Conservation (phyloP, 1,284 basidiomycete species). For the Puccinia horiana region DNA sequence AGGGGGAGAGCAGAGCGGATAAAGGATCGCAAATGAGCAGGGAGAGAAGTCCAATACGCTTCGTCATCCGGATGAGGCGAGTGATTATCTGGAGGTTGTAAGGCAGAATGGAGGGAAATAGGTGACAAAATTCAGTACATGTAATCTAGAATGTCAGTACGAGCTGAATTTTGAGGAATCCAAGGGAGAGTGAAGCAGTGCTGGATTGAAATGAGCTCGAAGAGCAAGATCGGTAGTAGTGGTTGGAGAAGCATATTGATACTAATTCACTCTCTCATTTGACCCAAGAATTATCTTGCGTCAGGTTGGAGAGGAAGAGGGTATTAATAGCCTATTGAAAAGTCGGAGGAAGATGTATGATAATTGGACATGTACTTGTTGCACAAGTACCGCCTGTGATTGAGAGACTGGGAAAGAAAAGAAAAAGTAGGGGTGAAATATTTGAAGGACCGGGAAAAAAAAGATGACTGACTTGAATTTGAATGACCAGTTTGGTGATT, state of each 20-base stretch:
- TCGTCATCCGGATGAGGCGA: conserved; percentile 60
- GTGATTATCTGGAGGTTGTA: conserved; percentile 16
- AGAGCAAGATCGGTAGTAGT: neutral
- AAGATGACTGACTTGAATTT: conserved; percentile 17
- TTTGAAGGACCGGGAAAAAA: neutral
- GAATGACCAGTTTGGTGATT: conserved; percentile 27
- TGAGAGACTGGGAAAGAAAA: neutral
- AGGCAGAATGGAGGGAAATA: neutral
- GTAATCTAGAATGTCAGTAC: neutral
- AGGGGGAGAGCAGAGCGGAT: conserved; percentile 65
- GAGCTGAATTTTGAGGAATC: neutral
- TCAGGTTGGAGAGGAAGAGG: neutral
- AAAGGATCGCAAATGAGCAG: conserved; percentile 64
- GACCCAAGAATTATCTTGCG: neutral
- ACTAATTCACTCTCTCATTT: neutral
- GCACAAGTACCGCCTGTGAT: no score
- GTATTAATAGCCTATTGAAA: neutral
- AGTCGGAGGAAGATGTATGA: neutral
- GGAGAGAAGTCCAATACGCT: conserved; percentile 66
- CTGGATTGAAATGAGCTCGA: neutral
- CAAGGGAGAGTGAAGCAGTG: neutral
- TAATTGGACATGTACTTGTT: no score
- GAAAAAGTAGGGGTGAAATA: neutral
- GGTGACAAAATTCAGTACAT: conserved; percentile 10
- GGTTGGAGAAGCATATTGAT: neutral